A percentile compares a stretch with the other conserved stretches of the same genome.
phyloP scores from a whole-genome alignment of 2,329 filamentous ascomycete species.

The Fusarium verrucosum region DNA sequence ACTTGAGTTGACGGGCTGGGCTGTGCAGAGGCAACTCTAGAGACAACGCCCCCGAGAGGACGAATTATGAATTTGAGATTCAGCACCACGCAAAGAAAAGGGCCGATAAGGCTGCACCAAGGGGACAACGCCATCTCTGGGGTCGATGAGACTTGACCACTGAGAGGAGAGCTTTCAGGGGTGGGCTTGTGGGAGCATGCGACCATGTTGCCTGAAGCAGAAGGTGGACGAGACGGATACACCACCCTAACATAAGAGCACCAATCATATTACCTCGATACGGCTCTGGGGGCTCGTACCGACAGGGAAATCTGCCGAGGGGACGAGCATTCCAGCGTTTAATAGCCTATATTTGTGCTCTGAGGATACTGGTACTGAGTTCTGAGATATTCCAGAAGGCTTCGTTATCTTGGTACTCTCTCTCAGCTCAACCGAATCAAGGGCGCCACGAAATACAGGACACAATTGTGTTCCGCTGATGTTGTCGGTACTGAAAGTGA shows the following conservation, averaged over 20 bases:
- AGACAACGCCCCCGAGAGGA: conserved; percentile 4
- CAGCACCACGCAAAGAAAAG: conserved; percentile 36
- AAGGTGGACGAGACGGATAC: conserved; percentile 49
- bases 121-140: conserved; percentile 36
- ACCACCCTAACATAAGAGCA: conserved; percentile 43
- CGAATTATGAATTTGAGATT: conserved; percentile 27
- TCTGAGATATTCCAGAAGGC: conserved; percentile 45
- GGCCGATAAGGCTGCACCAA: conserved; percentile 39
- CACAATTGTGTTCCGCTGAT: neutral
- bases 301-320: conserved; percentile 43
- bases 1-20: conserved; percentile 7
- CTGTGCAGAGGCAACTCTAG: conserved; percentile 23
- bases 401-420: conserved; percentile 35
- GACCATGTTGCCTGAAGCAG: conserved; percentile 49
- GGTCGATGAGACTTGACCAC: conserved; percentile 38
- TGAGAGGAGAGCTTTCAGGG: conserved; percentile 41
- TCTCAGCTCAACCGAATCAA: conserved; percentile 5
- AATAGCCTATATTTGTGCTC: neutral
- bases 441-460: conserved; percentile 12
- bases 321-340: conserved; percentile 34
- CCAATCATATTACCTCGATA: conserved; percentile 48
- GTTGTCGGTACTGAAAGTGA: neutral
- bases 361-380: conserved; percentile 2
- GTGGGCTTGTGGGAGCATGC: conserved; percentile 47
- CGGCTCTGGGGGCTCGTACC: conserved; percentile 34